These are phyloP conservation scores for Aspergillus incahuasiensis DNA, from an alignment of 495 filamentous ascomycete genomes.

Conservation along the genomic window DNA sequence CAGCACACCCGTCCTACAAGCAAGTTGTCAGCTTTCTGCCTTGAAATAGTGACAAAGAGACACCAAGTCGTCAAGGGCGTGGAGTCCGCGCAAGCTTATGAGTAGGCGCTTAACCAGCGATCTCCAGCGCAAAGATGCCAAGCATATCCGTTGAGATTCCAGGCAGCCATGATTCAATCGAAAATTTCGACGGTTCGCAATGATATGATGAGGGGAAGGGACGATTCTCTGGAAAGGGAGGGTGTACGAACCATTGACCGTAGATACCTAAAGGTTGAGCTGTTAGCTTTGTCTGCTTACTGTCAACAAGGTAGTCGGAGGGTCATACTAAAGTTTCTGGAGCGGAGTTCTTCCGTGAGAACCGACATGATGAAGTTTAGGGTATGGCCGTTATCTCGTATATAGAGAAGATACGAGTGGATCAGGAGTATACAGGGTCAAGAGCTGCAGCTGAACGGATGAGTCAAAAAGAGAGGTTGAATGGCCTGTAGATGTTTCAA, in stretches of 20 bases:
- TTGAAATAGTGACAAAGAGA: not conserved
- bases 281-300: constrained; percentile 25
- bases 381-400: not conserved
- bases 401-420: not conserved
- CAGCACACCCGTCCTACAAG: constrained; percentile 80
- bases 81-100: not conserved
- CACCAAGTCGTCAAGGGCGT: not conserved
- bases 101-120: not conserved
- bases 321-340: constrained; percentile 93
- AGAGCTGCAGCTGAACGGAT: constrained; percentile 5
- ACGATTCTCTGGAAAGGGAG: not conserved
- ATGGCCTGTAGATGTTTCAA: constrained; percentile 9
- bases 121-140: constrained; percentile 12
- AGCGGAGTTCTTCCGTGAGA: constrained; percentile 71
- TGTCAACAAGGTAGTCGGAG: constrained; percentile 19
- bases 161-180: constrained; percentile 20
- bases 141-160: constrained; percentile 15
- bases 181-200: not conserved
- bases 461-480: not conserved
- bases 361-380: constrained; percentile 37
- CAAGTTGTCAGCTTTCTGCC: constrained; percentile 1
- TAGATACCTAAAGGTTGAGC: constrained; percentile 75
- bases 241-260: constrained; percentile 85
- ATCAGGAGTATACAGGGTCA: not conserved
- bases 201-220: constrained; percentile 1